Percentiles rank a stretch among this genome's conserved stretches.
Evolutionary conservation across 495 filamentous ascomycete genomes (phyloP).

Genomic region (Trichoderma orchidacearum): DNA sequence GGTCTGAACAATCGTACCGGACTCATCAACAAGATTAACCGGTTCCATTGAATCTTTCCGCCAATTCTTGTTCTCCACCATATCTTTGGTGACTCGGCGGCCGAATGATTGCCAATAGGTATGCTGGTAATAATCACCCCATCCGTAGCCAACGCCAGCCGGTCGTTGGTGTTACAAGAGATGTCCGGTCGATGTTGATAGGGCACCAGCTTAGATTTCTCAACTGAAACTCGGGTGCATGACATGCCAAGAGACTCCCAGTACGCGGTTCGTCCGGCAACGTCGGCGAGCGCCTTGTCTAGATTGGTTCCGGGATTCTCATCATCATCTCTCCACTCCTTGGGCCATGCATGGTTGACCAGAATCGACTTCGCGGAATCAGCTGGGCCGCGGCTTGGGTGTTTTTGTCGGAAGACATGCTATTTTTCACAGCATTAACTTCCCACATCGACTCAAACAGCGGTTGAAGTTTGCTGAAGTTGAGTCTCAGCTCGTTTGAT

Average conservation of each 20-base stretch:
- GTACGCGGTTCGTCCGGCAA: neutral
- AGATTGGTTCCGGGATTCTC: neutral
- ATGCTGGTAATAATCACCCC: neutral
- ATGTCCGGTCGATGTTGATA: neutral
- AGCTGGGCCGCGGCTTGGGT: neutral
- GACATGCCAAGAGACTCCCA: neutral
- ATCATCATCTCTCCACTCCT: neutral
- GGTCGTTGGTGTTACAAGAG: neutral
- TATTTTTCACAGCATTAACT: neutral
- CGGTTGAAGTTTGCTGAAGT: too few relatives aligned
- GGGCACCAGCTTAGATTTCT: neutral
- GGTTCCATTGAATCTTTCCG: neutral
- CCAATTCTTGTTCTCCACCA: neutral
- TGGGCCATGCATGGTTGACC: neutral
- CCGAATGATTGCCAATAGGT: neutral
- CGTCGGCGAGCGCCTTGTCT: neutral
- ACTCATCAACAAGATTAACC: neutral
- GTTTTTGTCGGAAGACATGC: neutral
- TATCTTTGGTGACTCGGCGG: neutral
- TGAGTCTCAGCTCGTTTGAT: too few relatives aligned
- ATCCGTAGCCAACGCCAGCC: neutral
- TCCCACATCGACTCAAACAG: too few relatives aligned
- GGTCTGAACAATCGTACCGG: neutral
- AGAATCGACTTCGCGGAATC: neutral
- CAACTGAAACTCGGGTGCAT: neutral